Evolutionary conservation across 805 yeast genomes (phyloP), one percentile per base, ranked within the genome.

Genomic region (Saccharomycopsis javanensis): DNA sequence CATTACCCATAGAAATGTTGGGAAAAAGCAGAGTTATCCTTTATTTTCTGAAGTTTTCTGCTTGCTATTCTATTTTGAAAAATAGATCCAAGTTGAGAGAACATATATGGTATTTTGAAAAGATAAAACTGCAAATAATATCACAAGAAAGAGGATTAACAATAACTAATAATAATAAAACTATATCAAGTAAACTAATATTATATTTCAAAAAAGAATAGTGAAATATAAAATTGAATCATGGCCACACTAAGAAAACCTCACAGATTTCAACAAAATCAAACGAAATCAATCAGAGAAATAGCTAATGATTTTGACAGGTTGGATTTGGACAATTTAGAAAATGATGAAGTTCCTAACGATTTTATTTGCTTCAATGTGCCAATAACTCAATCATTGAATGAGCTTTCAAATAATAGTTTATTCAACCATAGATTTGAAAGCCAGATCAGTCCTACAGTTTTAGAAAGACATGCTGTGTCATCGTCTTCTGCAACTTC

Each of bases 351-450:
- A 30, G 34, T 60, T 7, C 62, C 62, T 7, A 54, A 60, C 27
- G 62, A 60, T 31, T 60, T 58, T 37, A 51, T 60, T 16, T 60
- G 62, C 33, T 60, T 60, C 45, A 60, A 60, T 53, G 62, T 60
- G 7, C 62, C 62, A 50, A 58, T 60, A n/a, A 58, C 60, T 1
- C 61, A 58, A 31, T 54, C 59, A 11, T 51, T 56, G 13, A 37
- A 55, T 30, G 59, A 60, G 38, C 25, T 60, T 23, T 31, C 54
- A n/a, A 33, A 18, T 10, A 50, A 31, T 20, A 28, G 13, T 34
- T 7, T 34, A 16, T 31, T 23, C 54, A 52, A 25, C 54, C 28
- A 23, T 34, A 25, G 54, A 20, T 25, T 28, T 8, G 46, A 23
- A 15, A 23, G 20, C 15, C 33, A 38, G 16, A 52, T 31, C 8